Base-by-base conservation (phyloP, 139 green algal species). In the Micromonas commoda region DNA sequence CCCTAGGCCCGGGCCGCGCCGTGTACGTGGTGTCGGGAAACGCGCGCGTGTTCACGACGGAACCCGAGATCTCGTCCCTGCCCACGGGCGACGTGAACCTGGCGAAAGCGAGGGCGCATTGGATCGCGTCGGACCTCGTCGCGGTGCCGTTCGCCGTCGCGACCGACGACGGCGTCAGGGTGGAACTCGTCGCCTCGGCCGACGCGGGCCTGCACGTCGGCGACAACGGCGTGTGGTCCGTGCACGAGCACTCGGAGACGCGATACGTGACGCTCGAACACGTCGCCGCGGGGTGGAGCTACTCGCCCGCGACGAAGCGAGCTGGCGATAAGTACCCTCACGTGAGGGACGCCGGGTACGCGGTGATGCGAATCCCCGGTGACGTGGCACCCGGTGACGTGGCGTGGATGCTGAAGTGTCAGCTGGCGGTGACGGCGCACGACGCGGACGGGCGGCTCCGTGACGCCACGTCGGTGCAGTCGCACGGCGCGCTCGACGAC, bases 401-500 rank as follows among this genome's bases (percentile, higher is more conserved):
- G 16, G 64, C 63, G 35, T 2, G 53, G 9, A 1, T 90, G 75
- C 35, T 91, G 51, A 80, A 54, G 34, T 79, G 76, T 1, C 85
- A 91, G 80, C 73, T 91, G 60, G 54, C 77, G 57, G 73, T 91
- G 26, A 77, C 73, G 6, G 79, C 71, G 52, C 5, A 35, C 23
- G 53, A 61, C 19, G 64, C 70, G 3, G 52, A 38, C 24, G 86
- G 84, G 6, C 35, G 71, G 13, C 28, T 26, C 29, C 16, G 29
- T 5, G 38, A 90, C 33, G 77, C 82, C 20, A 89, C 86, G 1
- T 84, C 85, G 1, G 77, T 94, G 63, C 90, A 94, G 83, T 35
- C 88, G 2, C 51, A 89, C 5, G 90, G 92, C 23, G 85, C 88
- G 38, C 37, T 97, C 51, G 91, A 96, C 74, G 86, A 89, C 31